These are phyloP conservation scores for Phanerochaete sordida DNA, from an alignment of 768 basidiomycete genomes.

Conservation along the genomic window DNA sequence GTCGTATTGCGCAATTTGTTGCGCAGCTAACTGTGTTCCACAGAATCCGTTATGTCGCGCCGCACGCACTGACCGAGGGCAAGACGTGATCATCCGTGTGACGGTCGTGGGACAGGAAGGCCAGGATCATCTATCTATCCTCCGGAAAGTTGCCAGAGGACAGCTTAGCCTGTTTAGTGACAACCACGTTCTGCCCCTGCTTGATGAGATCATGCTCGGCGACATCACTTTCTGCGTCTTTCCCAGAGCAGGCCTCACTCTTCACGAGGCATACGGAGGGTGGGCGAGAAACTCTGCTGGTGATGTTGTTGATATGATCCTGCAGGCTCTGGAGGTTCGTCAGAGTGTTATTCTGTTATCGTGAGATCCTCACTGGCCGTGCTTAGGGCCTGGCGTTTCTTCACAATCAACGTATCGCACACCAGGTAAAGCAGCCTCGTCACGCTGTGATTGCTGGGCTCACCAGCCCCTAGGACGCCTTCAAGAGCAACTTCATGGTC, in stretches of 20 bases:
- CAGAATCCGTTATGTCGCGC: not conserved
- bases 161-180: conserved; percentile 9
- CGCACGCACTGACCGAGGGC: not conserved
- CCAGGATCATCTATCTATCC: conserved; percentile 14
- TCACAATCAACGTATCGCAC: conserved; percentile 21
- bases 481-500: conserved; percentile 28
- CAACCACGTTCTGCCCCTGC: conserved; percentile 28
- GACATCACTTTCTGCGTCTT: conserved; percentile 28
- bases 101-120: not conserved
- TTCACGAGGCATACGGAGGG: conserved; percentile 9
- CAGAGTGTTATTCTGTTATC: not conserved
- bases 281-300: conserved; percentile 30
- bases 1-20: not conserved
- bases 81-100: not conserved
- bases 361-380: too few relatives aligned
- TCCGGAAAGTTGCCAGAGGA: conserved; percentile 19
- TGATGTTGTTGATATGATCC: conserved; percentile 27
- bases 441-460: not conserved
- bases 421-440: conserved; percentile 26
- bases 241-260: conserved; percentile 17
- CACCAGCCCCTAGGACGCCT: conserved; percentile 23
- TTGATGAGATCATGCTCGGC: conserved; percentile 23
- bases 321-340: conserved; percentile 29
- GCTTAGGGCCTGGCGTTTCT: conserved; percentile 25
- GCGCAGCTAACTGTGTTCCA: not conserved